A percentile compares a stretch with the other conserved stretches of the same genome.
phyloP scores from a whole-genome alignment of 352 stramenopile genomes.

The Pythium grandisporangium region DNA sequence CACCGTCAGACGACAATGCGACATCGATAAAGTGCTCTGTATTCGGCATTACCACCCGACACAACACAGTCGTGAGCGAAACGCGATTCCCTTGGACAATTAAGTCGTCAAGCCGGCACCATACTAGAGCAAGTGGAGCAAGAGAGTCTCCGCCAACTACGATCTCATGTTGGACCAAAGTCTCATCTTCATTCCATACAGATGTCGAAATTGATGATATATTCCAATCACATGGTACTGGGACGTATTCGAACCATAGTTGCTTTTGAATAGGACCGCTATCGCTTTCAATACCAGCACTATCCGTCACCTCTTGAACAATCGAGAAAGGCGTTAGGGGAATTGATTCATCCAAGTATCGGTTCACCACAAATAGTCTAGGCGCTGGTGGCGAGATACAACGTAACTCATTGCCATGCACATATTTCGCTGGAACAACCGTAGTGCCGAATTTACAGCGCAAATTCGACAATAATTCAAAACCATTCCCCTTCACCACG shows the following conservation, averaged over 20 bases:
- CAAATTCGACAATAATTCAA: background rate
- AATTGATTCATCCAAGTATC: background rate
- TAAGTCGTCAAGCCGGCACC: background rate
- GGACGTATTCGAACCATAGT: background rate
- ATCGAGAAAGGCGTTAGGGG: background rate
- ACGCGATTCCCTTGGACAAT: background rate
- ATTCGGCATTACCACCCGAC: background rate
- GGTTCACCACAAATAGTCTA: background rate
- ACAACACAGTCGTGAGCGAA: background rate
- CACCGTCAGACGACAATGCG: background rate
- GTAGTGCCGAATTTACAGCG: background rate
- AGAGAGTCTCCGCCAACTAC: background rate
- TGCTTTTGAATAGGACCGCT: background rate
- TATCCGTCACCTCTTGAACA: background rate
- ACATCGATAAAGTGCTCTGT: background rate
- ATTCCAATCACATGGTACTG: background rate
- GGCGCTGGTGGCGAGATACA: background rate
- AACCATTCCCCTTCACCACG: conserved; percentile 6
- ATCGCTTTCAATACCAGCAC: background rate
- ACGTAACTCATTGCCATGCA: background rate
- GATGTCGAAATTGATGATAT: background rate
- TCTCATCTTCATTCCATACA: background rate
- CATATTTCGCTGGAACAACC: background rate
- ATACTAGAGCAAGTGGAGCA: background rate
- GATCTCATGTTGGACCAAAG: background rate